These are phyloP conservation scores for Corchorus olitorius DNA, from an alignment of 345 rosid genomes.

Conservation along the genomic window DNA sequence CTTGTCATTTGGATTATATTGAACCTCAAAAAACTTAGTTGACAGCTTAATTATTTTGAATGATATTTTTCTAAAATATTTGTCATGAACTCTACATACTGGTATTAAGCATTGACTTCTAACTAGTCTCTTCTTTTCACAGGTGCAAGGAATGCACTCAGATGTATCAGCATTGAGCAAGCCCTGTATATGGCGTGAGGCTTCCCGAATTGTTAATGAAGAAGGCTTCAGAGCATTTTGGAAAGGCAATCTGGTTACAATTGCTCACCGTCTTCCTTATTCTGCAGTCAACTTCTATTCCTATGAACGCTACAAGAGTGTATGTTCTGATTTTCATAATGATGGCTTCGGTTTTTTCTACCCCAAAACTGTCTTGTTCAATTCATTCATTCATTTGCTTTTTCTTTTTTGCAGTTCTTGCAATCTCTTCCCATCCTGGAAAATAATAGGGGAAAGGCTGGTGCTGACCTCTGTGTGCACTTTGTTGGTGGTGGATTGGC, in stretches of 20 bases:
- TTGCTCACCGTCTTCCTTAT: slow-evolving; percentile 93
- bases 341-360: not conserved
- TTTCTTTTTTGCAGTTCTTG: slow-evolving; percentile 53
- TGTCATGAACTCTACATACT: not conserved
- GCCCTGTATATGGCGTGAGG: slow-evolving; percentile 77
- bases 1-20: not conserved
- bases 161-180: slow-evolving; percentile 62
- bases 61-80: not conserved
- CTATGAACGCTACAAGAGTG: slow-evolving; percentile 73
- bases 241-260: slow-evolving; percentile 94
- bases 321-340: slow-evolving; percentile 30
- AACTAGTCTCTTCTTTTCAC: slow-evolving; percentile 21
- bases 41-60: not conserved
- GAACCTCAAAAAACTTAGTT: not conserved
- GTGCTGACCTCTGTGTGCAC: slow-evolving; percentile 51
- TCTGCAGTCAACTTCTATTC: slow-evolving; percentile 79
- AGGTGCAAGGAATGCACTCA: slow-evolving; percentile 99
- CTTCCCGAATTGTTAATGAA: slow-evolving; percentile 75
- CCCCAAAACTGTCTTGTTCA: not conserved
- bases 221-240: slow-evolving; percentile 96
- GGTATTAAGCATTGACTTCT: slow-evolving; percentile 4
- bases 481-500: slow-evolving; percentile 92
- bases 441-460: slow-evolving; percentile 35
- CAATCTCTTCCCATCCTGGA: slow-evolving; percentile 43
- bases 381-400: not conserved